Evolutionary conservation across 495 filamentous ascomycete species (phyloP).

Genomic region (Lasiosphaeris hirsuta): DNA sequence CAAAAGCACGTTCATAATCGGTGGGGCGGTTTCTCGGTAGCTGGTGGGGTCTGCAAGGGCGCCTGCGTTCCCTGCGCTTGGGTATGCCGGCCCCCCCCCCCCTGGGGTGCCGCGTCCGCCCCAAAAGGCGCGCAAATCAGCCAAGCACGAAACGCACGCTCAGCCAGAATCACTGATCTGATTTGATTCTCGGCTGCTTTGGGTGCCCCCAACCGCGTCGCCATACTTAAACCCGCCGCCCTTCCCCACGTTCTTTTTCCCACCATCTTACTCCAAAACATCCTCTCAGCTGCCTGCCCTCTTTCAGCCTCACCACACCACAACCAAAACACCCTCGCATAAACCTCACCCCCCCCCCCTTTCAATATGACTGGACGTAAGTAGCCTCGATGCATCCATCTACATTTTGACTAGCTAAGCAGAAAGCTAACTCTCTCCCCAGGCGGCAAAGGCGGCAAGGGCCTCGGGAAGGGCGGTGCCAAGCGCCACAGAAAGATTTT

Average conservation of each 20-base stretch:
- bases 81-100: not conserved
- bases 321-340: conserved; percentile 20
- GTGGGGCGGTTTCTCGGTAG: no score
- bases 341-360: conserved; percentile 26
- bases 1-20: no score
- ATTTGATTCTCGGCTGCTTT: conserved; percentile 40
- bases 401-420: not conserved
- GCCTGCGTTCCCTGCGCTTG: not conserved
- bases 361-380: conserved; percentile 91
- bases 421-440: conserved; percentile 27
- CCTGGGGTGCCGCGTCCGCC: no score
- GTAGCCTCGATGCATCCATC: conserved; percentile 39
- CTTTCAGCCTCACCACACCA: conserved; percentile 44
- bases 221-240: conserved; percentile 40
- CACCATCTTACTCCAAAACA: conserved; percentile 12
- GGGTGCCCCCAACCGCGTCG: conserved; percentile 25
- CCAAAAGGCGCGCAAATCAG: conserved; percentile 13
- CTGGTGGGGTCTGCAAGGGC: no score
- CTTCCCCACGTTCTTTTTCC: conserved; percentile 47
- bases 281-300: conserved; percentile 13
- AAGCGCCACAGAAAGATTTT: conserved; percentile 99
- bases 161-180: conserved; percentile 33
- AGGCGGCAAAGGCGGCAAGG: conserved; percentile 95
- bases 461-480: conserved; percentile 78
- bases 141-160: conserved; percentile 11